A percentile compares a stretch with the other conserved stretches of the same genome.
Conservation (phyloP, 2,329 filamentous ascomycete species). For the Phyllosticta capitalensis region DNA sequence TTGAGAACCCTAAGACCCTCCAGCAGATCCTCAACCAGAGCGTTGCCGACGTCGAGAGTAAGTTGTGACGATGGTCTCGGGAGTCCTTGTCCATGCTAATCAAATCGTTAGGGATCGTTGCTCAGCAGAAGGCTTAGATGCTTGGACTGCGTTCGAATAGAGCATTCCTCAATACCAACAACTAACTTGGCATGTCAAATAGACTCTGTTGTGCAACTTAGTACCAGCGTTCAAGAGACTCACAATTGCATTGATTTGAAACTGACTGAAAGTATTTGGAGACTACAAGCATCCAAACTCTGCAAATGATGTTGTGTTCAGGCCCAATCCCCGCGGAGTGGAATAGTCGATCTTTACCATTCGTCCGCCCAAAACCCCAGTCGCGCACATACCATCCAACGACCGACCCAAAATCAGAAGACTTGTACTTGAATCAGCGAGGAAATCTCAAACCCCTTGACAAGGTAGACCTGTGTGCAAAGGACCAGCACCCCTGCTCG, state of each 20-base stretch:
- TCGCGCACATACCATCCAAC: too few relatives aligned
- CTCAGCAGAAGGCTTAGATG: conserved; percentile 26
- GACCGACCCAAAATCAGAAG: too few relatives aligned
- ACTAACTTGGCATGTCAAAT: conserved; percentile 25
- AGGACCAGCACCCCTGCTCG: too few relatives aligned
- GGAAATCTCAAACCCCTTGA: too few relatives aligned
- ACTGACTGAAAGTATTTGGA: background rate
- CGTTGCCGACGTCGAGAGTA: conserved; percentile 92
- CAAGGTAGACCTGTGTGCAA: too few relatives aligned
- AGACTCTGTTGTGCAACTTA: conserved; percentile 32
- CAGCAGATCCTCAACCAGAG: conserved; percentile 98
- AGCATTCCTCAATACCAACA: conserved; percentile 20
- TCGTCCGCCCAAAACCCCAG: too few relatives aligned
- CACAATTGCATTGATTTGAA: conserved; percentile 3
- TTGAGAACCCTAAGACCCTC: conserved; percentile 93
- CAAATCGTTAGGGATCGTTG: conserved; percentile 26
- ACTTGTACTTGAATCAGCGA: too few relatives aligned
- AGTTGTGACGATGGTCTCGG: conserved; percentile 24
- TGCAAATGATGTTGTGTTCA: background rate
- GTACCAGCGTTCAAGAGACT: conserved; percentile 4
- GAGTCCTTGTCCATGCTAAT: background rate
- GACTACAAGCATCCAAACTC: background rate
- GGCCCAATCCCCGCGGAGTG: background rate
- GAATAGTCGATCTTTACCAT: too few relatives aligned
- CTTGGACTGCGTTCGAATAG: conserved; percentile 14